These are phyloP conservation scores for Triticum timopheevii DNA, from an alignment of 176 grass and related monocot species.

Conservation along the genomic window DNA sequence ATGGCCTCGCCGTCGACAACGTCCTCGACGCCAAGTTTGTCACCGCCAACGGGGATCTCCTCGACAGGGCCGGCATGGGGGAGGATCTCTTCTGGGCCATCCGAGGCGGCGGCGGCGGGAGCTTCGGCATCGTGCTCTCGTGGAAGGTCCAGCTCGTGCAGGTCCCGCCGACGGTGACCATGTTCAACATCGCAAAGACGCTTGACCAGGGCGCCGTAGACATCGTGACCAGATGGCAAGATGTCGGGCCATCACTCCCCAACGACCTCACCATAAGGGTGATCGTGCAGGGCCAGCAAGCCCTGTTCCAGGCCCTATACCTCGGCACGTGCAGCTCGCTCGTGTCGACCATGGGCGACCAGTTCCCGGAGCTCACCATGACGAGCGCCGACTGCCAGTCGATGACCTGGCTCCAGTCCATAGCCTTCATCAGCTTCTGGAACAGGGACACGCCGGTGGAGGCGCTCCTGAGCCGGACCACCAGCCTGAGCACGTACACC, in stretches of 20 bases:
- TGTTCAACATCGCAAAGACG: slow-evolving; percentile 22
- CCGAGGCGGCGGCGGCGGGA: slow-evolving; percentile 49
- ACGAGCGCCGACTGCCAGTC: slow-evolving; percentile 35
- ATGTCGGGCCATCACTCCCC: slow-evolving; percentile 20
- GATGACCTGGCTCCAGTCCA: slow-evolving; percentile 51
- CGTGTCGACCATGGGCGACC: not conserved
- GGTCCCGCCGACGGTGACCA: slow-evolving; percentile 28
- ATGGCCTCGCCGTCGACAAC: slow-evolving; percentile 57
- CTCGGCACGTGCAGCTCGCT: slow-evolving; percentile 31
- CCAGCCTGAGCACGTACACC: slow-evolving; percentile 15
- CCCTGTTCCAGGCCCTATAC: slow-evolving; percentile 36
- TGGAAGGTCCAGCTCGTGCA: slow-evolving; percentile 46
- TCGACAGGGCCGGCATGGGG: slow-evolving; percentile 54
- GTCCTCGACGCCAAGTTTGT: slow-evolving; percentile 60
- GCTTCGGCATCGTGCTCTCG: slow-evolving; percentile 52
- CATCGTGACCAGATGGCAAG: slow-evolving; percentile 48
- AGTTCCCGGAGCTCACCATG: slow-evolving; percentile 39
- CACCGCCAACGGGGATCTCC: slow-evolving; percentile 33
- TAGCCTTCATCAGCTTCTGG: not conserved
- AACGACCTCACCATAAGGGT: slow-evolving; percentile 33
- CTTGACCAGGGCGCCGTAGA: slow-evolving; percentile 35
- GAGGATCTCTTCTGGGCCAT: slow-evolving; percentile 56
- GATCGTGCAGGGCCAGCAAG: not conserved
- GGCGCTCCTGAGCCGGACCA: slow-evolving; percentile 23
- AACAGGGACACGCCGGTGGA: not conserved